Base-by-base conservation (phyloP, 352 stramenopile species). In the Phytophthora melonis region DNA sequence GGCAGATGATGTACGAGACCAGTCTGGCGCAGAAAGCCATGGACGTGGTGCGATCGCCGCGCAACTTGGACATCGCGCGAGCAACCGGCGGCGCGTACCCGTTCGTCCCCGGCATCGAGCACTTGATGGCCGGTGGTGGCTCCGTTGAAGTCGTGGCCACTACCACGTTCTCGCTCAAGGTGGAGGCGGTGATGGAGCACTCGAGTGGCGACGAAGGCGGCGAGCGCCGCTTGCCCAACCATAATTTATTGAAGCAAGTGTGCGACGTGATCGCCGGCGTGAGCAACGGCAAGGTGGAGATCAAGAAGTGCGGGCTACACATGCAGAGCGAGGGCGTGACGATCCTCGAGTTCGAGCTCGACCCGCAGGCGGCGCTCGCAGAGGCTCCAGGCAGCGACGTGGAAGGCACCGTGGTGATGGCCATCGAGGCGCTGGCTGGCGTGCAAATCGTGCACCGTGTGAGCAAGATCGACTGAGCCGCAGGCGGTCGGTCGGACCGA, bases 231-330 rank as follows among this genome's bases (percentile, higher is more conserved):
- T 72, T 92, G 56, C 87, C 87, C 19, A 93, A 94, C 71, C 89
- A 96, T 88, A 89, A 94, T 77, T 87, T 96, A 83, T 87, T 96
- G 69, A 92, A 94, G 73, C 79, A 93, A 69, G 75, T 96, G 43
- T 94, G 86, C 70, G 88, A 96, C 53, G 83, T 94, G 61, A 93
- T 96, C 47, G 81, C 78, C 5, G 66, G 79, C 36, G 77, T 90
- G 61, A 85, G 79, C 52, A 76, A 82, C 21, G 83, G 85, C 10
- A 79, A 82, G 45, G 83, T 94, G 27, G 87, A 91, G 82, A 94
- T 96, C 56, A 93, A 93, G 59, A 92, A 92, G 63, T 96, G 86
- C 52, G 89, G 87, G 1, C 74, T 96, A 27, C 84, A 94, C 52
- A 79, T 93, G 52, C 82, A 94, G 71, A 84, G 82, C 53, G 86